Evolutionary conservation across 768 basidiomycete genomes (phyloP).

Genomic region (Phylloporus rhodoxanthus): DNA sequence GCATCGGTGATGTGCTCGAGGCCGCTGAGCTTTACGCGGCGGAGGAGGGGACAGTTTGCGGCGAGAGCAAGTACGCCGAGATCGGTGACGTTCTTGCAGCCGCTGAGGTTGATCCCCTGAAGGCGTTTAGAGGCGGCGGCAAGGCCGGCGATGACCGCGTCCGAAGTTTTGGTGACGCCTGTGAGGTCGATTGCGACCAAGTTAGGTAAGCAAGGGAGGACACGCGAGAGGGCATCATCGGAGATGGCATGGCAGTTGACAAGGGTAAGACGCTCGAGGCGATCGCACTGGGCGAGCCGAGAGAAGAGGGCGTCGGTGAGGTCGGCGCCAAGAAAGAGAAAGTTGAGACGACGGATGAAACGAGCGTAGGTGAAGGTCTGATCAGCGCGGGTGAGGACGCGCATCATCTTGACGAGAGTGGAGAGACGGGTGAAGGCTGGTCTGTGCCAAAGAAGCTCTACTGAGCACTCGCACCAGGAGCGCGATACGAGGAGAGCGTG

Average conservation of each 20-base stretch:
- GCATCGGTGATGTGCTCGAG: slow-evolving; percentile 70
- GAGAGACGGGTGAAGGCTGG: slow-evolving; percentile 66
- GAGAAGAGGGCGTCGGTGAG: slow-evolving; percentile 72
- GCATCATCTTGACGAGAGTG: slow-evolving; percentile 74
- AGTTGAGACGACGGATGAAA: slow-evolving; percentile 89
- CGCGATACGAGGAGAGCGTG: slow-evolving; percentile 75
- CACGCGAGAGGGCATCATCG: slow-evolving; percentile 52
- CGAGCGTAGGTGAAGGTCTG: slow-evolving; percentile 82
- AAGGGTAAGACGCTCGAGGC: slow-evolving; percentile 85
- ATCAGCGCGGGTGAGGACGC: slow-evolving; percentile 54
- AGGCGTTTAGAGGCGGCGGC: slow-evolving; percentile 65
- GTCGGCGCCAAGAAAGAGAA: slow-evolving; percentile 61
- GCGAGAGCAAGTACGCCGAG: slow-evolving; percentile 73
- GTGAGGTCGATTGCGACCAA: slow-evolving; percentile 84
- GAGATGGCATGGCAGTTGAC: slow-evolving; percentile 70
- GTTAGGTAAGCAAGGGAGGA: slow-evolving; percentile 67
- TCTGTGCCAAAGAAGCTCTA: slow-evolving; percentile 92
- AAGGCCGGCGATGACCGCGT: slow-evolving; percentile 65
- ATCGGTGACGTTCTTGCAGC: slow-evolving; percentile 79
- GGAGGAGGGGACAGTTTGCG: slow-evolving; percentile 63
- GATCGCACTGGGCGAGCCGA: slow-evolving; percentile 65
- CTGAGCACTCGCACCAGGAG: slow-evolving; percentile 93
- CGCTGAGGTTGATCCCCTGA: slow-evolving; percentile 88
- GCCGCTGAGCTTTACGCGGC: slow-evolving; percentile 85
- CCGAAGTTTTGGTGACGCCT: slow-evolving; percentile 61